A percentile compares a stretch with the other conserved stretches of the same genome.
These are phyloP conservation scores for Xylaria arbuscula DNA, from an alignment of 2,329 filamentous ascomycete species.

Conservation along the genomic window DNA sequence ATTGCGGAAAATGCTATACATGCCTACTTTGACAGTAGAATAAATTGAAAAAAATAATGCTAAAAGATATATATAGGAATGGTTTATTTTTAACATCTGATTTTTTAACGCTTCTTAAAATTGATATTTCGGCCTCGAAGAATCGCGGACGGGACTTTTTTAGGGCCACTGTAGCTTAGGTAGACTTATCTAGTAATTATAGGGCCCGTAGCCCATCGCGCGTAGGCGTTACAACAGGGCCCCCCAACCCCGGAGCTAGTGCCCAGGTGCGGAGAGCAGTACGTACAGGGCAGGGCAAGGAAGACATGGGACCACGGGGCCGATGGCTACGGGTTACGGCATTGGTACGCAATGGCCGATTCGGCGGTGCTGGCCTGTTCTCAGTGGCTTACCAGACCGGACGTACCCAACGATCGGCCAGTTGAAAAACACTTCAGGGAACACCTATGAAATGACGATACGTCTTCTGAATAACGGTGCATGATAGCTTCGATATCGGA, in stretches of 20 bases:
- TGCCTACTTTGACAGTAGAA: too few relatives aligned
- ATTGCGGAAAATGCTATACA: too few relatives aligned
- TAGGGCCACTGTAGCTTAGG: too few relatives aligned
- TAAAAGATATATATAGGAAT: too few relatives aligned
- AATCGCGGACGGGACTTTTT: too few relatives aligned
- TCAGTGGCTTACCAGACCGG: conserved; percentile 11
- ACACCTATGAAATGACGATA: conserved; percentile 21
- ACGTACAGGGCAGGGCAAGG: conserved; percentile 10
- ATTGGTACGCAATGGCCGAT: conserved; percentile 29
- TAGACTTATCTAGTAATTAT: too few relatives aligned
- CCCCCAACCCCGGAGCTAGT: neutral
- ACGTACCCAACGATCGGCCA: conserved; percentile 25
- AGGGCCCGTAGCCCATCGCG: too few relatives aligned
- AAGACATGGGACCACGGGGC: conserved; percentile 26
- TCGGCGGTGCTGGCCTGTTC: conserved; percentile 21
- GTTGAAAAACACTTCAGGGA: conserved; percentile 12
- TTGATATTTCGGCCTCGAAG: too few relatives aligned
- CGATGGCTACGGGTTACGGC: conserved; percentile 12
- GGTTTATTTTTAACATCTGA: too few relatives aligned
- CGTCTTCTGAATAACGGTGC: conserved; percentile 12
- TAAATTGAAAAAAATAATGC: too few relatives aligned
- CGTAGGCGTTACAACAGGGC: too few relatives aligned
- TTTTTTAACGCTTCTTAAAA: too few relatives aligned
- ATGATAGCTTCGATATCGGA: conserved; percentile 35
- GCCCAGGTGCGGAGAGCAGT: conserved; percentile 20